Base-by-base conservation (phyloP, 306 rosid species). In the Cucumis hystrix region DNA sequence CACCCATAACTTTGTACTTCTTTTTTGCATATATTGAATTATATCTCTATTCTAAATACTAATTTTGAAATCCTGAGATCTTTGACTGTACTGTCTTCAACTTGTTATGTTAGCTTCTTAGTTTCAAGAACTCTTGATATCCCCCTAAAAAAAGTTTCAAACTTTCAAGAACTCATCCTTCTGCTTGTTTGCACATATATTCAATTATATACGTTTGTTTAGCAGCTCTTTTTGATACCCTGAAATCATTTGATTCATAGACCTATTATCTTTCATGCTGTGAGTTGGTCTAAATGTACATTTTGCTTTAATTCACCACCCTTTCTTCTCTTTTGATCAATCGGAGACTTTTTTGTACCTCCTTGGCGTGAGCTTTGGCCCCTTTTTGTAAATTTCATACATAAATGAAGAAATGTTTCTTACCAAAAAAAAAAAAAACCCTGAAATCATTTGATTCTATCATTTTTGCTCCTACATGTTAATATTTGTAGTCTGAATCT, bases 381-480 rank as follows among this genome's bases (percentile, higher is more conserved):
- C 37, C 37, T 33, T 33, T 33, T 33, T 33, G 37, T 33, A 3
- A 33, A 33, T 33, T 33, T 33, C 37, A 33, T 33, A 33, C 37
- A 33, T 33, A 33, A 33, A 33, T 33, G 37, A 33, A 33, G 3
- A 33, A 33, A 0, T 33, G 3, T 33, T 33, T 33, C 37, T 4
- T 4, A 33, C 37, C 37, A 3, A 4, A 33, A 33, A 33, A 33
- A 33, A 33, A 33, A 4, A 33, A 33, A 33, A 45, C 40, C 58
- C n/a, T 11, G n/a, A 21, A 66, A 39, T 40, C 16, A 39, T 39
- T 40, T 15, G 39, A 21, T 45, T 45, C 57, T 18, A 17, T 18
- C 71, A 43, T 84, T 79, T 78, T 43, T 39, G 67, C 25, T 81
- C 78, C 75, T 67, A 72, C 73, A 77, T n/a, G 21, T 71, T 71